phyloP scores from a whole-genome alignment of 1,284 basidiomycete genomes.

The Cryptococcus sp. region DNA sequence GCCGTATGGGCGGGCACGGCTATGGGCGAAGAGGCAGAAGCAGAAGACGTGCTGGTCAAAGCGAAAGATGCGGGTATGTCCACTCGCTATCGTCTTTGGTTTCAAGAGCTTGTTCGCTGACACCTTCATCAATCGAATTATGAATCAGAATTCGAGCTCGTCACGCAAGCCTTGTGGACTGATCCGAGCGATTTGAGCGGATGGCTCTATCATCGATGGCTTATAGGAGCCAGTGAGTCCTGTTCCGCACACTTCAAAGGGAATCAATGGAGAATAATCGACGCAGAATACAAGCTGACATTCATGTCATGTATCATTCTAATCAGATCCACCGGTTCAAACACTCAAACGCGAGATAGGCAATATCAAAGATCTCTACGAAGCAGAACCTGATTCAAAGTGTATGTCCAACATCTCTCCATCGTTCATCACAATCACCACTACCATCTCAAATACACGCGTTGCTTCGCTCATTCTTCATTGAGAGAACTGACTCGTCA shows the following conservation, averaged over 20 bases:
- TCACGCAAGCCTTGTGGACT: constrained; percentile 92
- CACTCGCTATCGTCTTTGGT: background rate
- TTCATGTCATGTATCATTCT: background rate
- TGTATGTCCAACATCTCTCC: constrained; percentile 60
- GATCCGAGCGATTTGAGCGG: constrained; percentile 95
- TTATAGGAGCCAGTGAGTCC: constrained; percentile 70
- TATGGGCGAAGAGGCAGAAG: constrained; percentile 8
- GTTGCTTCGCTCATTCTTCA: too few relatives aligned
- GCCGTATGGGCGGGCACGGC: constrained; percentile 62
- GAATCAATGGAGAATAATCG: too few relatives aligned
- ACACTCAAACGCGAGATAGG: constrained; percentile 75
- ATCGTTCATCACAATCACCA: background rate
- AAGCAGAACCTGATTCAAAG: constrained; percentile 89
- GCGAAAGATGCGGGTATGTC: constrained; percentile 67
- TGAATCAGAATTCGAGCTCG: constrained; percentile 78
- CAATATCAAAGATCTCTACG: constrained; percentile 80
- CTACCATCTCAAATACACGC: too few relatives aligned
- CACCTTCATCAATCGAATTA: background rate
- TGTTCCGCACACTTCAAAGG: background rate
- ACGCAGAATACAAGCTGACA: background rate
- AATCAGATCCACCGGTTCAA: constrained; percentile 59
- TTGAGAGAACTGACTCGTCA: background rate
- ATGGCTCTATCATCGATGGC: constrained; percentile 98
- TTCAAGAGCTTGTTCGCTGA: background rate
- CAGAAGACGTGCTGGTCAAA: constrained; percentile 56